These are phyloP conservation scores for Viridothelium virens DNA, from an alignment of 495 filamentous ascomycete species.

Conservation along the genomic window DNA sequence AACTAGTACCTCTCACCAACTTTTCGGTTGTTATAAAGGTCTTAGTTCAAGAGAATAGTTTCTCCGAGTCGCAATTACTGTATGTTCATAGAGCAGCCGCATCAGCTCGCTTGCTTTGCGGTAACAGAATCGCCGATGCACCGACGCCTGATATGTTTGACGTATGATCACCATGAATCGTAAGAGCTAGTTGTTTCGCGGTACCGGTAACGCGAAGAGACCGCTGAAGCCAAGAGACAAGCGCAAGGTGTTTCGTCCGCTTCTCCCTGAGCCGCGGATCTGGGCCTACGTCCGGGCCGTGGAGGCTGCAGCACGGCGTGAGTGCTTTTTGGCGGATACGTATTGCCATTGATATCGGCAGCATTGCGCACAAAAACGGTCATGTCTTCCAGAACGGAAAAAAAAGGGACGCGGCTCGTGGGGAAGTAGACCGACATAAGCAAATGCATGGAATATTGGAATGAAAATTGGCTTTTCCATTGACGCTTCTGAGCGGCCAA, in stretches of 20 bases:
- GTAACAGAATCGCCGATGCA: no score
- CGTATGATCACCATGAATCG: no score
- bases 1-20: no score
- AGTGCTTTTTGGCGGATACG: neutral
- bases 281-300: neutral
- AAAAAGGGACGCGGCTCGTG: neutral
- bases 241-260: neutral
- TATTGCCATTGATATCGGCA: neutral
- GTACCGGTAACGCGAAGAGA: neutral
- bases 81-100: no score
- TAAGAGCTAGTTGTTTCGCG: neutral
- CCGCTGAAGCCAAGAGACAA: neutral
- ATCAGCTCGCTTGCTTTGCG: no score
- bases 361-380: neutral
- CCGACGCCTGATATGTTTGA: no score
- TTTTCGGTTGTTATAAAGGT: no score
- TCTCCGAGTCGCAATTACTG: no score
- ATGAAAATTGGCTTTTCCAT: neutral
- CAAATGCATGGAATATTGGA: conserved; percentile 9
- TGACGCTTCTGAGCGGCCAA: neutral
- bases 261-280: neutral
- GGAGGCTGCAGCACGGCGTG: neutral
- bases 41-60: no score
- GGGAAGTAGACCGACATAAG: neutral
- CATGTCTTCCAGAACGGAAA: neutral